Conservation (phyloP, 331 rosid genomes). For the Spiraea crenata region DNA sequence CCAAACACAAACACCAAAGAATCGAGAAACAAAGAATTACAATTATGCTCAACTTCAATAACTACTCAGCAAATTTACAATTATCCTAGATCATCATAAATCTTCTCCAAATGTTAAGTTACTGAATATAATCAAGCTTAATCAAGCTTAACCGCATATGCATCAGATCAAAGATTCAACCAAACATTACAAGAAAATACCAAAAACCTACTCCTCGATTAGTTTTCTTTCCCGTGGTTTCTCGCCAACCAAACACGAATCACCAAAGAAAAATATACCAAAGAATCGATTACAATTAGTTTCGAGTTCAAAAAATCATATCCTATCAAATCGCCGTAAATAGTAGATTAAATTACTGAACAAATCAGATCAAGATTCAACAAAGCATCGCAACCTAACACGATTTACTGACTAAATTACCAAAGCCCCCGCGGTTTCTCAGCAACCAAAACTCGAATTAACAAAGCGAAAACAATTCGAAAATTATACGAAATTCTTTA, state of each 20-base stretch:
- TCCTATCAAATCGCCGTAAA: too few species aligned
- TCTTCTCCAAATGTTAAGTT: background rate
- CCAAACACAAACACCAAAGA: background rate
- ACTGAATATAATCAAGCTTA: background rate
- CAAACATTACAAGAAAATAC: background rate
- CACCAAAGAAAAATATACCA: background rate
- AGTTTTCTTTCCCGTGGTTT: background rate
- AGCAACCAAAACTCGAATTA: conserved; percentile 11
- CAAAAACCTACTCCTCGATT: background rate
- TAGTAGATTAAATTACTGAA: too few species aligned
- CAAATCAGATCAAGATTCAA: too few species aligned
- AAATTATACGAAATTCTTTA: background rate
- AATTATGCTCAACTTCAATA: background rate
- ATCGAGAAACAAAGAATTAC: background rate
- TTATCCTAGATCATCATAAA: background rate
- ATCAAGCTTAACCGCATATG: too few species aligned
- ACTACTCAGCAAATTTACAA: background rate
- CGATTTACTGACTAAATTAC: too few species aligned
- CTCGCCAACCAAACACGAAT: conserved; percentile 10
- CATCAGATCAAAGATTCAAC: conserved; percentile 4
- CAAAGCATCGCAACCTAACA: background rate
- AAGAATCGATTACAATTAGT: too few species aligned
- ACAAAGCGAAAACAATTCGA: background rate
- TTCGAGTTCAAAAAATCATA: too few species aligned
- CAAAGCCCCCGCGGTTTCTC: background rate